Base-by-base conservation (phyloP, 169 alveolate genomes). In the Miamiensis avidus region DNA sequence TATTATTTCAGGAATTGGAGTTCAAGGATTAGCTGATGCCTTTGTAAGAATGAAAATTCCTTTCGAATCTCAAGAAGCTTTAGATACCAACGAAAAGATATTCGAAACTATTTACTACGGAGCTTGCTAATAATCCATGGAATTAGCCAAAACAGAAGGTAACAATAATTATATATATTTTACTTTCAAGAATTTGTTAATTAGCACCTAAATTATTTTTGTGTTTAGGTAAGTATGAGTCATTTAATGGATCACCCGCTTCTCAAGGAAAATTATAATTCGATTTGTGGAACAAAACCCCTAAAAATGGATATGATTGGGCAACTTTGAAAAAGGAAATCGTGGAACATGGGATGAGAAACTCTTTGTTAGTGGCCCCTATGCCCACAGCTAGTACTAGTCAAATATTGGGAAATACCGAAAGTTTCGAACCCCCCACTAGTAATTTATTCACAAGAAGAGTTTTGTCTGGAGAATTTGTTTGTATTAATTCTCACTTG, bases 371-470 rank as follows among this genome's bases (percentile, higher is more conserved):
- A 65, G 88, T 98, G 49, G 99, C 99, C 11, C 99, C 99, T 32
- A 99, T 99, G 99, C 99, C 99, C 0, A 99, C 99, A 25, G 99
- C 99, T 0, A 93, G 99, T 78, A 99, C 99, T 27, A 97, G 99
- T 0, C 99, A 98, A 94, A 98, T 98, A 73, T 93, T 98, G 34
- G 99, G 99, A 25, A 99, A 99, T 95, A 98, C 97, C 89, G 99
- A 99, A 91, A 96, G 99, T n/a, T 98, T 98, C 89, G 99, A 98
- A 91, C 99, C 99, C 0, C 98, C 97, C 94, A 99, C 99, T 32
- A 95, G 99, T 77, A 99, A 99, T 92, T 96, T 99, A 74, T 99
- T 98, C 92, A 97, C 97, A 87, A 96, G 99, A 83, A 97, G 99
- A 72, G 99, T 98, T 49, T 96, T 99, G n/a, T 97, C 99, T 72